Evolutionary conservation across 768 basidiomycete genomes (phyloP).

Genomic region (Dacryopinax spathularia): DNA sequence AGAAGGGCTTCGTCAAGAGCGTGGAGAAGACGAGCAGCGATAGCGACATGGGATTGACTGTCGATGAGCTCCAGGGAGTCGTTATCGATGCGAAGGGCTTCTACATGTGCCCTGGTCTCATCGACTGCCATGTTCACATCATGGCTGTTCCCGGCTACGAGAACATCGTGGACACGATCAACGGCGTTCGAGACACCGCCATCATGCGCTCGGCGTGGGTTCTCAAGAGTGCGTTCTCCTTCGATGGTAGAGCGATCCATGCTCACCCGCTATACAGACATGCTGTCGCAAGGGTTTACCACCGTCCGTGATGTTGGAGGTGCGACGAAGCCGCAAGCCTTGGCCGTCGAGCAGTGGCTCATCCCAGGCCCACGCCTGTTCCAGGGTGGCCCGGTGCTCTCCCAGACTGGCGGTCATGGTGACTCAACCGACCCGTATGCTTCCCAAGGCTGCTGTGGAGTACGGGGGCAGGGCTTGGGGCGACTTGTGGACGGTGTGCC

Average conservation of each 20-base stretch:
- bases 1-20: constrained; percentile 21
- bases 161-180: constrained; percentile 27
- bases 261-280: constrained; percentile 17
- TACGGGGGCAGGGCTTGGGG: constrained; percentile 20
- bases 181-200: constrained; percentile 23
- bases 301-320: constrained; percentile 30
- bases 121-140: constrained; percentile 34
- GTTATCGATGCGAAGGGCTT: constrained; percentile 25
- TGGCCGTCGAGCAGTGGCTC: constrained; percentile 28
- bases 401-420: constrained; percentile 32
- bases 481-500: constrained; percentile 29
- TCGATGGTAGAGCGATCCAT: no score
- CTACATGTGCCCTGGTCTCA: constrained; percentile 32
- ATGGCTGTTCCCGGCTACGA: constrained; percentile 29
- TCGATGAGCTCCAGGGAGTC: constrained; percentile 6
- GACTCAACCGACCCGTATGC: constrained; percentile 20
- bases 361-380: constrained; percentile 27
- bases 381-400: constrained; percentile 29
- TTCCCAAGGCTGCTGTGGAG: constrained; percentile 26
- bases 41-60: constrained; percentile 6
- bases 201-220: constrained; percentile 28
- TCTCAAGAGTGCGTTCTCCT: constrained; percentile 21
- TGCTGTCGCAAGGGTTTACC: constrained; percentile 30
- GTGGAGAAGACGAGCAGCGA: constrained; percentile 11
- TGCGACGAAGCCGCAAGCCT: constrained; percentile 28